A percentile compares a stretch with the other conserved stretches of the same genome.
Evolutionary conservation across 2,329 filamentous ascomycete species (phyloP).

Genomic region (Aspergillus chevalieri): DNA sequence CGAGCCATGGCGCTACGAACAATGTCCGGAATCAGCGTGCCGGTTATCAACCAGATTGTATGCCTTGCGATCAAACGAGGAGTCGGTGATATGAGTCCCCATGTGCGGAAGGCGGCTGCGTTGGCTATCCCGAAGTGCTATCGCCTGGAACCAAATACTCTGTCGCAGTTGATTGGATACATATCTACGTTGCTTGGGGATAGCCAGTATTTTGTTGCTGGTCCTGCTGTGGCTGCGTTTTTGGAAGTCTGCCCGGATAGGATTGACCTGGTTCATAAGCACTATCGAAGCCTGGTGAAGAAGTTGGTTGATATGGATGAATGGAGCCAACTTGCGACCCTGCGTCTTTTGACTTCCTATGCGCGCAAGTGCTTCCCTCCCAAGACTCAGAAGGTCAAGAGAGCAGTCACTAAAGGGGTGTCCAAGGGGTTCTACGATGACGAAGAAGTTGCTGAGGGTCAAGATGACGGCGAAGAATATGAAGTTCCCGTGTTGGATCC

Average conservation of each 20-base stretch:
- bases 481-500: conserved; percentile 63
- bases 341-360: conserved; percentile 78
- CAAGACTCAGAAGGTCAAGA: conserved; percentile 54
- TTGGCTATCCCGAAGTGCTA: conserved; percentile 95
- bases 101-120: conserved; percentile 87
- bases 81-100: conserved; percentile 85
- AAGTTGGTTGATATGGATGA: conserved; percentile 99
- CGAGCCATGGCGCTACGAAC: conserved; percentile 88
- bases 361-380: conserved; percentile 80
- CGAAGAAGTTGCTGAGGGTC: conserved; percentile 36
- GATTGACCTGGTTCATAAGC: conserved; percentile 81
- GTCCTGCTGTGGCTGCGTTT: conserved; percentile 84
- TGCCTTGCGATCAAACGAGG: conserved; percentile 93
- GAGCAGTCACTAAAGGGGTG: conserved; percentile 52
- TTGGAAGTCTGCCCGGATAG: conserved; percentile 82
- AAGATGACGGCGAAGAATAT: conserved; percentile 45
- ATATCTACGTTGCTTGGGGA: conserved; percentile 73
- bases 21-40: conserved; percentile 96
- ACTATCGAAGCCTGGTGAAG: conserved; percentile 77
- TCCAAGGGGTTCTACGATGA: conserved; percentile 66
- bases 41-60: conserved; percentile 96
- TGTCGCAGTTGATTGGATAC: conserved; percentile 79
- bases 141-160: conserved; percentile 74
- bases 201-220: conserved; percentile 93
- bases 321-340: conserved; percentile 83